Conservation (phyloP, 169 alveolate genomes). For the Blepharisma undulans region DNA sequence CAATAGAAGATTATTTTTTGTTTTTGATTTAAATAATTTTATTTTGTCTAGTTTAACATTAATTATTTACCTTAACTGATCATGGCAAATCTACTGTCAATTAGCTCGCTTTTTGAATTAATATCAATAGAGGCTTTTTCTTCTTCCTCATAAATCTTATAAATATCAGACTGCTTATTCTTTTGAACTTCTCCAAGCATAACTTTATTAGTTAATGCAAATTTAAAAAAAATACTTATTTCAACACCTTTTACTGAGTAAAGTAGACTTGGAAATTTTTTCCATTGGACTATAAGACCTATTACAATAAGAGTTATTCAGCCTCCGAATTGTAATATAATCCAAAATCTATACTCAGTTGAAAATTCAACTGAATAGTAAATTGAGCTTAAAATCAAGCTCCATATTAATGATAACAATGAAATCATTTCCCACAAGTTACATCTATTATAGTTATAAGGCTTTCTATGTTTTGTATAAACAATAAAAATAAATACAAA, state of each 20-base stretch:
- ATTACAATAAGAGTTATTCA: background rate
- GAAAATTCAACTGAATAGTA: background rate
- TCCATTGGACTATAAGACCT: background rate
- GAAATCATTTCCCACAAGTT: too few relatives aligned
- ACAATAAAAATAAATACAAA: background rate
- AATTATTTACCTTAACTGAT: too few relatives aligned
- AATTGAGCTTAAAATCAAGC: background rate
- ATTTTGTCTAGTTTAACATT: too few relatives aligned
- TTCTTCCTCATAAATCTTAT: too few relatives aligned
- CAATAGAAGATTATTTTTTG: too few relatives aligned
- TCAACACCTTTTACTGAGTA: background rate
- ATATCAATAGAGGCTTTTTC: too few relatives aligned
- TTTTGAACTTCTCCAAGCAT: too few relatives aligned
- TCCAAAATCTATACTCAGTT: background rate
- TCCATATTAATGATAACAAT: background rate
- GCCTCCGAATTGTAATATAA: background rate
- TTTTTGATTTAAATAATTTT: too few relatives aligned
- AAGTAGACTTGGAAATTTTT: background rate
- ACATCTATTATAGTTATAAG: slow-evolving; percentile 1
- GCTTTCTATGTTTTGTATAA: background rate
- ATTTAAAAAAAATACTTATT: background rate
- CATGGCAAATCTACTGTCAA: too few relatives aligned
- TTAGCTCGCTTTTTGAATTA: too few relatives aligned
- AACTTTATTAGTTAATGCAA: background rate
- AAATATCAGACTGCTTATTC: too few relatives aligned